Evolutionary conservation across 306 rosid genomes (phyloP).

Genomic region (Clitoria ternatea): DNA sequence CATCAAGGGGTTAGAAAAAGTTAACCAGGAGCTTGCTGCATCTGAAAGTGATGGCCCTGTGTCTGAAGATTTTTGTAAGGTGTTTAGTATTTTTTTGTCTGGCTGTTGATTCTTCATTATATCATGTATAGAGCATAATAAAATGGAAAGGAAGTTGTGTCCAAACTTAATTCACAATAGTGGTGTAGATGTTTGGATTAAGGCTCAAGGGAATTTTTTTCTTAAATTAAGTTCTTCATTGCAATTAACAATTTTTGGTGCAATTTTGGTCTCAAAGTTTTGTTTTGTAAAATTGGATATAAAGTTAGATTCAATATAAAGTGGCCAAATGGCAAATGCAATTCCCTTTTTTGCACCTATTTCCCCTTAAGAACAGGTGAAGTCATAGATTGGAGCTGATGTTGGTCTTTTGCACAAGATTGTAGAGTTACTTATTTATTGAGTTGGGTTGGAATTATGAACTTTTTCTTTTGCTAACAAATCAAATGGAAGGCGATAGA

Average conservation of each 20-base stretch:
- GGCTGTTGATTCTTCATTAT: slow-evolving; percentile 12
- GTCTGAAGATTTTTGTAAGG: slow-evolving; percentile 77
- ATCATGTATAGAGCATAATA: background rate
- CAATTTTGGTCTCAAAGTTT: background rate
- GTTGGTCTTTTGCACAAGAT: background rate
- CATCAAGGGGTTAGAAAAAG: slow-evolving; percentile 86
- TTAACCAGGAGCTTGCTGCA: slow-evolving; percentile 81
- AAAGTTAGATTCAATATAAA: background rate
- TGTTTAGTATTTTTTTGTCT: slow-evolving; percentile 26
- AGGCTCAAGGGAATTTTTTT: background rate
- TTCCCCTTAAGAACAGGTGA: background rate
- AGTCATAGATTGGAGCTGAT: background rate
- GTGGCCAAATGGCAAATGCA: background rate
- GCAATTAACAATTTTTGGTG: background rate
- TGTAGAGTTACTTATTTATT: background rate
- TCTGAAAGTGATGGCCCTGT: slow-evolving; percentile 96
- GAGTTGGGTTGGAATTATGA: slow-evolving; percentile 3
- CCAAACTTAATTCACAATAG: slow-evolving; percentile 5
- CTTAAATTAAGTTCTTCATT: slow-evolving; percentile 16
- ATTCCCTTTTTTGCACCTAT: background rate
- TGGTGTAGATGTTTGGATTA: background rate
- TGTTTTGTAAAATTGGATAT: background rate
- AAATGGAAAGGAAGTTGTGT: background rate
- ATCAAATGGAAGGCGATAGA: slow-evolving; percentile 9
- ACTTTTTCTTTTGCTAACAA: background rate